These are phyloP conservation scores for Gracilaria domingensis DNA, from an alignment of 23 red algal genomes.

Conservation along the genomic window DNA sequence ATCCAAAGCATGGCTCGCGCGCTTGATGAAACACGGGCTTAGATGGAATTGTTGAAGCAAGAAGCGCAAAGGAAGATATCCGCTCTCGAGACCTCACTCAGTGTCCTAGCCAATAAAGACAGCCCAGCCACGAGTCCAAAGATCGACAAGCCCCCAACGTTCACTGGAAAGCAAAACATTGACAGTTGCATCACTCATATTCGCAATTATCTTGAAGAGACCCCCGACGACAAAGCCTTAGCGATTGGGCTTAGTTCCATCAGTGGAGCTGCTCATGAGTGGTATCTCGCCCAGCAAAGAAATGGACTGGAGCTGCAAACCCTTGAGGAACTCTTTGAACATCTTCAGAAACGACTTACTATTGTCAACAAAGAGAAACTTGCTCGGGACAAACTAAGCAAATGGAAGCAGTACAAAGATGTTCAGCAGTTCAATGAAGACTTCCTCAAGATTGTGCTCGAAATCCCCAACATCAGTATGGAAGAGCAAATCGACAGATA, in stretches of 20 bases:
- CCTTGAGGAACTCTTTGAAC: neutral
- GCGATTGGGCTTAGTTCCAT: no score
- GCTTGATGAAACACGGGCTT: no score
- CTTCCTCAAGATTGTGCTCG: neutral
- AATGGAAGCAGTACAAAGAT: neutral
- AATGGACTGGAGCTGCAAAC: neutral
- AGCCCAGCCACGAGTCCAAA: neutral
- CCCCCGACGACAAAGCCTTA: neutral
- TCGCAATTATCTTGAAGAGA: conserved; percentile 16
- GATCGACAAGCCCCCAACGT: conserved; percentile 21
- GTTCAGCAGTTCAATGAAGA: neutral
- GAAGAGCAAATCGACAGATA: no score
- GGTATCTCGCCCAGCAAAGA: neutral
- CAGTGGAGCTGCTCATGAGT: neutral
- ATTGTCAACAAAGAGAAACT: no score
- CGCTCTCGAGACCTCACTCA: neutral
- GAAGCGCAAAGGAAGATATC: no score
- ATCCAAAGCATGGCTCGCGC: neutral
- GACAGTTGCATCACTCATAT: conserved; percentile 18
- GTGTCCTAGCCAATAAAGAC: neutral
- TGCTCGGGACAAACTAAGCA: neutral
- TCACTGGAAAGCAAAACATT: conserved; percentile 25
- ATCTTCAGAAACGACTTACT: no score
- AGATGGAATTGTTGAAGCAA: no score
- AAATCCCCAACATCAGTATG: no score